Percentiles rank a stretch among this genome's conserved stretches.
These are phyloP conservation scores for Gaertneriomyces semiglobifer DNA, from an alignment of 192 early-diverging fungal genomes.

Conservation along the genomic window DNA sequence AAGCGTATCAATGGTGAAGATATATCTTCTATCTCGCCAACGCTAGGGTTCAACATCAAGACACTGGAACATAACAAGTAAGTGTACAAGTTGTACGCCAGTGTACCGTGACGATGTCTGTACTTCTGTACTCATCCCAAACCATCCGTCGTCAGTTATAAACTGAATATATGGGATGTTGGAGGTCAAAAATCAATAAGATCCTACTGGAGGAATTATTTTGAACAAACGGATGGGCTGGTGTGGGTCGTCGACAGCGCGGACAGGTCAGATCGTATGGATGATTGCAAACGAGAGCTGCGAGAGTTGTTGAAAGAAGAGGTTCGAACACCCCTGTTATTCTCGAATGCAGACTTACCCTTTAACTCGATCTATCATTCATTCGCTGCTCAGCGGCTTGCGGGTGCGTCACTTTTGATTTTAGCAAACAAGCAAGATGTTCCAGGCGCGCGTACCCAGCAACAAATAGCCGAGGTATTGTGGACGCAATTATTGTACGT, in stretches of 20 bases:
- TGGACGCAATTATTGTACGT: not conserved
- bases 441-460: slow-evolving; percentile 66
- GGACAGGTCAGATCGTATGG: slow-evolving; percentile 73
- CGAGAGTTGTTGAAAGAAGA: slow-evolving; percentile 81
- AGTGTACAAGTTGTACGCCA: not conserved
- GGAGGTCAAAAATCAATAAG: slow-evolving; percentile 96
- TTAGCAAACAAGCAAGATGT: slow-evolving; percentile 99
- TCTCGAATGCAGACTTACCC: not conserved
- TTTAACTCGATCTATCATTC: not conserved
- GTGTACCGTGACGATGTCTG: not conserved
- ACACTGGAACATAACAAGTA: slow-evolving; percentile 82
- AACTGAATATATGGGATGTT: slow-evolving; percentile 94
- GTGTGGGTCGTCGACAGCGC: slow-evolving; percentile 98
- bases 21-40: slow-evolving; percentile 87
- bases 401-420: slow-evolving; percentile 88
- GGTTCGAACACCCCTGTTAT: slow-evolving; percentile 36
- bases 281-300: slow-evolving; percentile 79
- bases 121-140: not conserved
- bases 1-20: slow-evolving; percentile 92
- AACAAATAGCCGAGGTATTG: slow-evolving; percentile 68
- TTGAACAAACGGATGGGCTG: slow-evolving; percentile 96
- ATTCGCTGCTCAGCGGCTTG: slow-evolving; percentile 65
- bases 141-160: slow-evolving; percentile 51
- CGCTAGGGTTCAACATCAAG: slow-evolving; percentile 97
- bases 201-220: slow-evolving; percentile 99